phyloP scores from a whole-genome alignment of 1,284 basidiomycete genomes.

The Papiliotrema fonsecae region DNA sequence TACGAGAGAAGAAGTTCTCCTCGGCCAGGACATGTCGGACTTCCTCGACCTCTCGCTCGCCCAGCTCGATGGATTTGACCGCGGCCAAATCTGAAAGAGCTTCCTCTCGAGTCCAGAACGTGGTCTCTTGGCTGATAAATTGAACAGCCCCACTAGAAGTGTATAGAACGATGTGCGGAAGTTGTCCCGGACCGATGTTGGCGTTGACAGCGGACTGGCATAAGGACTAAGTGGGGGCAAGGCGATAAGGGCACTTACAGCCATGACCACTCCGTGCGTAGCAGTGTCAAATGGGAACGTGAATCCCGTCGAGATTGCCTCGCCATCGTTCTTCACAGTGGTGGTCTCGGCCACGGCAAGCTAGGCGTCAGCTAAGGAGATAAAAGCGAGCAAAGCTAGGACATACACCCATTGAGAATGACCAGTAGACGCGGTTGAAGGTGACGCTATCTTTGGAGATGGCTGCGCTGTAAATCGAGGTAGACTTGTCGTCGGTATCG shows the following conservation, averaged over 20 bases:
- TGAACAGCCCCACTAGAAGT: slow-evolving; percentile 77
- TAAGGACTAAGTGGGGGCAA: no score
- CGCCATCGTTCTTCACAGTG: slow-evolving; percentile 5
- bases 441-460: slow-evolving; percentile 13
- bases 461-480: slow-evolving; percentile 53
- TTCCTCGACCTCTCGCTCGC: slow-evolving; percentile 58
- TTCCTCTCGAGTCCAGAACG: slow-evolving; percentile 75
- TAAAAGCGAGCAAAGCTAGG: neutral
- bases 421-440: slow-evolving; percentile 70
- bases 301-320: slow-evolving; percentile 51
- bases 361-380: slow-evolving; percentile 10
- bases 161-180: slow-evolving; percentile 52
- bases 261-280: slow-evolving; percentile 64
- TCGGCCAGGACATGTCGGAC: slow-evolving; percentile 48
- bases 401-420: slow-evolving; percentile 56
- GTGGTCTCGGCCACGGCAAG: slow-evolving; percentile 15
- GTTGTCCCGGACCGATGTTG: slow-evolving; percentile 12
- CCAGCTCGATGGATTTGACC: slow-evolving; percentile 71
- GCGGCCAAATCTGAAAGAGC: slow-evolving; percentile 62
- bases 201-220: slow-evolving; percentile 22
- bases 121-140: slow-evolving; percentile 59
- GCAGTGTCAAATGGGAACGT: slow-evolving; percentile 67
- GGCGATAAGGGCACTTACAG: slow-evolving; percentile 61
- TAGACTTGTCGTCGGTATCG: slow-evolving; percentile 28
- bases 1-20: slow-evolving; percentile 58